Evolutionary conservation across 2,329 filamentous ascomycete species (phyloP).

Genomic region (Claviceps cyperi): DNA sequence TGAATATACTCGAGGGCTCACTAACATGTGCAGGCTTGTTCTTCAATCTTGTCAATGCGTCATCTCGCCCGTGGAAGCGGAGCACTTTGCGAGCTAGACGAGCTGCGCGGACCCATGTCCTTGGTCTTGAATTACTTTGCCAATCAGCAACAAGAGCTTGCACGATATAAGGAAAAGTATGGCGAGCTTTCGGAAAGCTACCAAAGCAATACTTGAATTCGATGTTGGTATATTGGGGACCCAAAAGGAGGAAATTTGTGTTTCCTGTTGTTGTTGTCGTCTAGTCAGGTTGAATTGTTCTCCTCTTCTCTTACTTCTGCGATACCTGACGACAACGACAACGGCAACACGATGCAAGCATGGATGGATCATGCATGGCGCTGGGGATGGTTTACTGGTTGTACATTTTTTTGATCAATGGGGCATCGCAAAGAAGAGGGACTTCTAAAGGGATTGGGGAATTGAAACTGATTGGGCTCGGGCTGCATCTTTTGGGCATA

Average conservation of each 20-base stretch:
- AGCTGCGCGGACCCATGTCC: slow-evolving; percentile 65
- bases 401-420: background rate
- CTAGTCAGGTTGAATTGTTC: background rate
- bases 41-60: slow-evolving; percentile 64
- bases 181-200: slow-evolving; percentile 23
- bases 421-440: no score
- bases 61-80: slow-evolving; percentile 62
- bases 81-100: slow-evolving; percentile 45
- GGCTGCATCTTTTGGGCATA: background rate
- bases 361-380: background rate
- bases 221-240: slow-evolving; percentile 6
- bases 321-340: background rate
- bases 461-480: background rate
- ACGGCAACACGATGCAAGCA: background rate
- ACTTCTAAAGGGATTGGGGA: background rate
- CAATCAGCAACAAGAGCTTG: slow-evolving; percentile 47
- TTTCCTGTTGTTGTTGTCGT: background rate
- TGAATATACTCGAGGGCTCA: no score
- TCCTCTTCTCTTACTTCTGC: background rate
- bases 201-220: slow-evolving; percentile 11
- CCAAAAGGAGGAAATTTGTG: slow-evolving; percentile 13
- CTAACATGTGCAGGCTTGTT: slow-evolving; percentile 48
- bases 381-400: background rate
- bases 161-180: slow-evolving; percentile 41
- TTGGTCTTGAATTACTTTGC: slow-evolving; percentile 51